phyloP scores from a whole-genome alignment of 1,139 yeast genomes.

The Taphrina deformans region DNA sequence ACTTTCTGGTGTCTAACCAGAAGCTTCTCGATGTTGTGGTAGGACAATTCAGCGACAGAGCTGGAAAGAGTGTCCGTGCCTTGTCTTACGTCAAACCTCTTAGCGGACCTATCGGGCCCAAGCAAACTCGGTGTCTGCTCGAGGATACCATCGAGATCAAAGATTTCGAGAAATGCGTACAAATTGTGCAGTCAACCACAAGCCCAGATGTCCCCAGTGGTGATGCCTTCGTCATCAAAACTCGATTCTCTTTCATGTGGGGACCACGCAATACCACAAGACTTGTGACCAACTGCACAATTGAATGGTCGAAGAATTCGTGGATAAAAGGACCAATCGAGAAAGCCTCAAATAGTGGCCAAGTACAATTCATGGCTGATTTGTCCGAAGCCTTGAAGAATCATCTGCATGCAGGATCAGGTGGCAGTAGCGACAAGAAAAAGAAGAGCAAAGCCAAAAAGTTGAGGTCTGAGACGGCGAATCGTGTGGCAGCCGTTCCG shows the following conservation, averaged over 20 bases:
- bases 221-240: constrained; percentile 69
- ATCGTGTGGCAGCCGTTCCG: neutral
- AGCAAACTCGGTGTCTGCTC: constrained; percentile 80
- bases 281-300: constrained; percentile 62
- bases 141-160: constrained; percentile 68
- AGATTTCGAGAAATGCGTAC: constrained; percentile 59
- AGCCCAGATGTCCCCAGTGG: constrained; percentile 98
- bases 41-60: constrained; percentile 55
- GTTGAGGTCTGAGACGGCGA: neutral
- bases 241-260: constrained; percentile 71
- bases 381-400: constrained; percentile 61
- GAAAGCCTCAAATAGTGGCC: constrained; percentile 90
- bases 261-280: constrained; percentile 67
- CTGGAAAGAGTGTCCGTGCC: constrained; percentile 49
- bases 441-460: constrained; percentile 41
- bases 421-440: constrained; percentile 43
- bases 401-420: constrained; percentile 33
- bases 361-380: constrained; percentile 64
- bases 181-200: constrained; percentile 65
- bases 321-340: constrained; percentile 77
- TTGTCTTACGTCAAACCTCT: constrained; percentile 80
- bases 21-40: constrained; percentile 65
- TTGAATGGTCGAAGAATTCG: constrained; percentile 91
- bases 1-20: constrained; percentile 60
- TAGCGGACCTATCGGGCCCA: constrained; percentile 84